A percentile compares a stretch with the other conserved stretches of the same genome.
Evolutionary conservation across 139 green algal species (phyloP).

Genomic region (Zygnema circumcarinatum): DNA sequence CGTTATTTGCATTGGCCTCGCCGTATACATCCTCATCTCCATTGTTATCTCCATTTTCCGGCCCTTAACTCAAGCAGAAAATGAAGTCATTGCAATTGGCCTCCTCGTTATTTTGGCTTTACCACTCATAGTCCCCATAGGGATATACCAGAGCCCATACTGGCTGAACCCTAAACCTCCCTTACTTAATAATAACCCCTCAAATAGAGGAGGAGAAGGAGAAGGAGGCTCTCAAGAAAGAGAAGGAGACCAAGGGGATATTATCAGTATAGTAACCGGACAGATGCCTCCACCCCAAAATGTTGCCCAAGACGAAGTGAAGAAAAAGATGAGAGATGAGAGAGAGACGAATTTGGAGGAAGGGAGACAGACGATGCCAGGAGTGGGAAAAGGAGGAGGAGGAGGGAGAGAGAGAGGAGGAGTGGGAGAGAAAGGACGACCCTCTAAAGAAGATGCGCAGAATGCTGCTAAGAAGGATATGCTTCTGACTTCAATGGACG

Average conservation of each 20-base stretch:
- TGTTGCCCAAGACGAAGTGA: neutral
- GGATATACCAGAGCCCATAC: too few relatives aligned
- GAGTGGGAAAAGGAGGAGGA: neutral
- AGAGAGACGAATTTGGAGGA: neutral
- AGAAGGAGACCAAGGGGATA: neutral
- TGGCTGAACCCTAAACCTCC: too few relatives aligned
- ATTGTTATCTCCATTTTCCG: too few relatives aligned
- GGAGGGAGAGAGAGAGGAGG: neutral
- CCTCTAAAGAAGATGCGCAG: conserved; percentile 5
- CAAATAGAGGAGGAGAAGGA: neutral
- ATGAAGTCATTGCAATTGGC: neutral
- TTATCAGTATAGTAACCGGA: neutral
- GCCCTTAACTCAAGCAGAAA: neutral
- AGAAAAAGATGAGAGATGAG: neutral
- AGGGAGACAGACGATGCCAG: conserved; percentile 4
- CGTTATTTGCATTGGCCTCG: too few relatives aligned
- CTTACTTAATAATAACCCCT: neutral
- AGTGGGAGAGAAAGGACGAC: neutral
- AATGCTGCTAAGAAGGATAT: neutral
- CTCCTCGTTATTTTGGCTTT: too few relatives aligned
- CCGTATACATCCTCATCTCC: too few relatives aligned
- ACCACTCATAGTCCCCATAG: too few relatives aligned
- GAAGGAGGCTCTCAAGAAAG: neutral
- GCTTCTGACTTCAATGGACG: neutral
- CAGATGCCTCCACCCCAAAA: neutral